phyloP scores from a whole-genome alignment of 495 filamentous ascomycete genomes.

The Aspergillus avenaceus region DNA sequence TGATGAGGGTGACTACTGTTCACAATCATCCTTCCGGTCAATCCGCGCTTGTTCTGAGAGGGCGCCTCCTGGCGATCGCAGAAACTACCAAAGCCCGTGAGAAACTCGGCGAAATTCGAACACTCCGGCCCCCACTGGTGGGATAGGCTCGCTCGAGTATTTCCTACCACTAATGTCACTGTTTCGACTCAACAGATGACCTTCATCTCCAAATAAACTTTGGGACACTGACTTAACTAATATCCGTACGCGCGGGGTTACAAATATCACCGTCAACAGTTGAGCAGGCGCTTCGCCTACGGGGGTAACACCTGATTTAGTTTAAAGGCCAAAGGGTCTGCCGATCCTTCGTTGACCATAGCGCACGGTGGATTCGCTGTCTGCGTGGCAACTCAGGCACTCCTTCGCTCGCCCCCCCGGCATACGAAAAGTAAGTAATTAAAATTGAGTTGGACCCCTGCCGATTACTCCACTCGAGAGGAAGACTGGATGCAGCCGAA shows the following conservation, averaged over 20 bases:
- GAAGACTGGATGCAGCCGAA: neutral
- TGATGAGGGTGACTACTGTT: neutral
- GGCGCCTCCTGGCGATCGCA: neutral
- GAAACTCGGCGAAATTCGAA: neutral
- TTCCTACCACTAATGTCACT: neutral
- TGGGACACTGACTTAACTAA: neutral
- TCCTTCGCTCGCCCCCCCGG: neutral
- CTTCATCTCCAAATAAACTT: neutral
- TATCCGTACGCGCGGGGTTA: neutral
- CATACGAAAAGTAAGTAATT: neutral
- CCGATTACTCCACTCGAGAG: slow-evolving; percentile 1
- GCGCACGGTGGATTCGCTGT: neutral
- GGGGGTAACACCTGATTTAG: neutral
- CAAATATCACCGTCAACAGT: neutral
- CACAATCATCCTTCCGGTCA: neutral
- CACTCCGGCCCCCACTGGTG: neutral
- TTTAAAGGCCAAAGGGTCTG: neutral
- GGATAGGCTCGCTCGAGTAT: neutral
- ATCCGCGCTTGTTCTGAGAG: neutral
- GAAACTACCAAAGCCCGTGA: neutral
- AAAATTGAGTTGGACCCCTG: slow-evolving; percentile 4
- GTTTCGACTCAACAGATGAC: neutral
- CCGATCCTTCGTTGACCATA: neutral
- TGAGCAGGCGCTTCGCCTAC: neutral
- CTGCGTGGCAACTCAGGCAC: neutral